Base-by-base conservation (phyloP, 1,284 basidiomycete genomes). In the Microbotryum lychnidis-dioicae region DNA sequence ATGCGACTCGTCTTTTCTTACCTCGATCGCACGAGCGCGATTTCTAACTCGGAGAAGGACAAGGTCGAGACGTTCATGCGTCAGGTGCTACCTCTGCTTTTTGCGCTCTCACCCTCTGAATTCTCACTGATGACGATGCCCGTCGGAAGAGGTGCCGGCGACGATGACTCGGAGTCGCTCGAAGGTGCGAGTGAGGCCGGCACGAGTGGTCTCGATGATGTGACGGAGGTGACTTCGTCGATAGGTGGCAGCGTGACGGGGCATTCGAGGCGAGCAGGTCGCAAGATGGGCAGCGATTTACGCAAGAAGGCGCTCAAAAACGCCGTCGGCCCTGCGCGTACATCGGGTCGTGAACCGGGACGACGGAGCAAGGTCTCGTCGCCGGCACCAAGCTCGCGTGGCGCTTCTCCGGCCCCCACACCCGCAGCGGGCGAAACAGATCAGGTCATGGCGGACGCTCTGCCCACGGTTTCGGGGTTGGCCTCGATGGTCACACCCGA, bases 1-100 rank as follows among this genome's bases (percentile, higher is more conserved):
- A 81, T 96, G 74, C 92, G 91, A 79, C 81, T 98, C 73, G 83
- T 93, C 60, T 87, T 90, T 74, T 85, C 86, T 48, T 97, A 89
- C 79, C 80, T 97, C 69, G 92, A 97, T 72, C 89, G 89, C 69
- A 85, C 86, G 54, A 67, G 68, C 14, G 82, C 81, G 61, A 88
- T 91, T 73, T 86, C 84, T 65, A 76, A 81, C 8, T 79, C 81
- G 58, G 94, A 97, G 76, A 84, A 91, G 54, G 83, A 88, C 59
- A 81, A 83, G 53, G 85, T 97, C 58, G 93, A 97, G 75, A 80
- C 81, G 51, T 92, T 94, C 77, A 78, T 98, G 53, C 84, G 89
- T 37, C 79, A 83, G 25, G 92, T 97, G 74, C 79, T 97, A 57
- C 90, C 91, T 6, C 56, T 70, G 27, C 52, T 65, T 10, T 70